These are phyloP conservation scores for Trichoderma sp. DNA, from an alignment of 2,329 filamentous ascomycete species.

Conservation along the genomic window DNA sequence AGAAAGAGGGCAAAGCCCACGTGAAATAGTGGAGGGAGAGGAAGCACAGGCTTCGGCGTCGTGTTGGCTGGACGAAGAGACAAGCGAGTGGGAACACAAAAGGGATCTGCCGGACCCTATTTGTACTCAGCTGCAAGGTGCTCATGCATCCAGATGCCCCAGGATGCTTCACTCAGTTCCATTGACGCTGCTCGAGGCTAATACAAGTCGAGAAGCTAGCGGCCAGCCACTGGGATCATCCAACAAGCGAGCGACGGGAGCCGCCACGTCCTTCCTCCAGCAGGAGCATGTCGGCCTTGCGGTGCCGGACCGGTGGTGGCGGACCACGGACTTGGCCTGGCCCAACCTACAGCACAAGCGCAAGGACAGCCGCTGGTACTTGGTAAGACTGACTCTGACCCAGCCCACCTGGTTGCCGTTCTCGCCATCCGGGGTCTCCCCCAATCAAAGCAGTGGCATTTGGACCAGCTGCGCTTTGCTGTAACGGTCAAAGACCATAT, in stretches of 20 bases:
- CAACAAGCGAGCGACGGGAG: conserved; percentile 21
- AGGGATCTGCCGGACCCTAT: conserved; percentile 25
- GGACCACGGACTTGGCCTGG: background rate
- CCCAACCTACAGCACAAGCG: background rate
- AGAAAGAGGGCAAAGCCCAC: conserved; percentile 20
- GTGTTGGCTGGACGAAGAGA: conserved; percentile 8
- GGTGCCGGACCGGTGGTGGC: background rate
- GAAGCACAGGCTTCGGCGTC: conserved; percentile 20
- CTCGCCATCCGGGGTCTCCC: background rate
- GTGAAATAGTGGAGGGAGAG: conserved; percentile 22
- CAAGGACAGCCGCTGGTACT: too few species aligned
- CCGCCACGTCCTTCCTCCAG: conserved; percentile 1
- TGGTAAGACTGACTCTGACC: background rate
- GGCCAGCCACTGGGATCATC: conserved; percentile 16
- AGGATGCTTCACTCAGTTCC: background rate
- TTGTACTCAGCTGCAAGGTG: conserved; percentile 18
- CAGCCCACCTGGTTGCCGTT: background rate
- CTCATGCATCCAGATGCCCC: conserved; percentile 10
- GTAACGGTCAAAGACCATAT: background rate
- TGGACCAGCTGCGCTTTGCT: conserved; percentile 3
- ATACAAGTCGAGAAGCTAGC: background rate
- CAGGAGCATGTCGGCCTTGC: conserved; percentile 2
- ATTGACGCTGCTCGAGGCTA: conserved; percentile 8
- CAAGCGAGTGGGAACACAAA: conserved; percentile 17
- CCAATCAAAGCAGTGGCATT: background rate